A percentile compares a stretch with the other conserved stretches of the same genome.
Conservation (phyloP, 257 asterid species). For the Gentiana straminea region DNA sequence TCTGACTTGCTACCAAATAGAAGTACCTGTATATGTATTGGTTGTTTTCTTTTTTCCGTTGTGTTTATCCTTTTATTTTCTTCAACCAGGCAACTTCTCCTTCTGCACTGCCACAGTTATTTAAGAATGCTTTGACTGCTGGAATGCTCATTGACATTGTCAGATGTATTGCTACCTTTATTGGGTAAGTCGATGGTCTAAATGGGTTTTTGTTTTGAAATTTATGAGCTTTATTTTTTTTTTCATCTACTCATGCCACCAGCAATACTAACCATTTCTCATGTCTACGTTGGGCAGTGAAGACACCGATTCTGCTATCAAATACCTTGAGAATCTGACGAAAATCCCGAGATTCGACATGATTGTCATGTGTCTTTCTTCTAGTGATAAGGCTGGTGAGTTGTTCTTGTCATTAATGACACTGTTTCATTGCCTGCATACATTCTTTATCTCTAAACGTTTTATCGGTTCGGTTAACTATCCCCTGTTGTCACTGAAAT, state of each 20-base stretch:
- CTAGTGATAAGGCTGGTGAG: conserved; percentile 73
- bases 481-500: too few relatives aligned
- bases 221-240: not conserved
- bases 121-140: conserved; percentile 81
- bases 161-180: conserved; percentile 64
- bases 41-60: not conserved
- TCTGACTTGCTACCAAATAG: too few relatives aligned
- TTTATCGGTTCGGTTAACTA: too few relatives aligned
- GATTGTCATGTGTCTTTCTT: conserved; percentile 80
- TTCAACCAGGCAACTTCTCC: conserved; percentile 63
- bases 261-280: not conserved
- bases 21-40: not conserved
- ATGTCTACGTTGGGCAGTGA: conserved; percentile 43
- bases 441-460: too few relatives aligned
- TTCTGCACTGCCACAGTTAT: conserved; percentile 56
- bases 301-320: conserved; percentile 60
- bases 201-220: not conserved
- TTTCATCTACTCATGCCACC: not conserved
- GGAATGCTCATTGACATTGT: conserved; percentile 64
- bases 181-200: conserved; percentile 38
- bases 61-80: conserved; percentile 6
- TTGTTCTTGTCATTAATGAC: conserved; percentile 3
- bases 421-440: too few relatives aligned
- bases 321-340: conserved; percentile 59
- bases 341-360: conserved; percentile 77